Evolutionary conservation across 208 protist species (phyloP), one percentile per base, ranked within the genome.

Genomic region (Crithidia sp.): DNA sequence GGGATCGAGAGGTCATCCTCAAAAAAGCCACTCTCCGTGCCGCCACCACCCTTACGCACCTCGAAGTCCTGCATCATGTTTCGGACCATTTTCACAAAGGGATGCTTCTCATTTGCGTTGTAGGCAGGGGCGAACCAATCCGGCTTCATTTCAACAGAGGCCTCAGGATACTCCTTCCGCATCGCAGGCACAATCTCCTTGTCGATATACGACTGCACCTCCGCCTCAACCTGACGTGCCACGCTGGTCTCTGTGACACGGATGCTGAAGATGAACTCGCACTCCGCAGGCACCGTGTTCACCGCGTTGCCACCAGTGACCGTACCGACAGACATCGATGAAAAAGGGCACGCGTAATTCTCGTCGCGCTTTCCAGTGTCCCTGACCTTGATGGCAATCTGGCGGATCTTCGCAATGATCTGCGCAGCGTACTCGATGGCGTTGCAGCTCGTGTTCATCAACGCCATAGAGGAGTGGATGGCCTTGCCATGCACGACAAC

Each of bases 201-300:
- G 60, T 77, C 62, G 28, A 87, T 74, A 76, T 84, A 84, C 28
- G 67, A 63, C 56, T 78, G 74, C 17, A 91, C 58, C 55, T 69
- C 64, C n/a, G 19, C 36, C 47, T 80, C 71, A 14, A 86, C 75
- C 8, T 67, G 69, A 4, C 67, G 17, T n/a, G 71, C 57, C 0
- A 75, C 70, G 37, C 62, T 55, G 39, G 36, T 50, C 9, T 81
- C 77, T 44, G 79, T 77, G 47, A 83, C 71, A 36, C 82, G 76
- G 8, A 86, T 56, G 47, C 77, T 80, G 74, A 84, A 87, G 56
- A 71, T 56, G 50, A 87, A 74, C 47, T 55, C 58, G 68, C 79
- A 90, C 36, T 85, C 77, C 40, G 67, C 85, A 0, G 85, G 82
- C 50, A 90, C 79, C 63, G 82, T 90, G 69, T 87, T 85, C 49